These are phyloP conservation scores for Kalmusia sp. DNA, from an alignment of 2,329 filamentous ascomycete genomes.

Conservation along the genomic window DNA sequence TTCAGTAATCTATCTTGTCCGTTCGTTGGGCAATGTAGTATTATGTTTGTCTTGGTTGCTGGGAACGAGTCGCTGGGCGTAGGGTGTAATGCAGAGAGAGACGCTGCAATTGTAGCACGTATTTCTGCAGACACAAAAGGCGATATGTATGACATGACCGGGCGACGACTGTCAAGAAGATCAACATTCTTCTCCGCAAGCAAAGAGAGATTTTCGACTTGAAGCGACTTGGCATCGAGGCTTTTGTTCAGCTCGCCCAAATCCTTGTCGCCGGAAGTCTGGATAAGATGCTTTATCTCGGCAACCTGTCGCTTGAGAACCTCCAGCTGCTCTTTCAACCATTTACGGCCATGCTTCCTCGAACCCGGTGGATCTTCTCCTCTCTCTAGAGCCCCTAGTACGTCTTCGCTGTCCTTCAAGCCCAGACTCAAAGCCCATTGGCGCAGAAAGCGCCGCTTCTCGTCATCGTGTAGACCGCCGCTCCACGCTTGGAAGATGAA, in stretches of 20 bases:
- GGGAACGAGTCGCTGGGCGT: slow-evolving; percentile 54
- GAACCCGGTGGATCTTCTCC: slow-evolving; percentile 3
- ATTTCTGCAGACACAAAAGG: slow-evolving; percentile 52
- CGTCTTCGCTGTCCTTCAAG: slow-evolving; percentile 2
- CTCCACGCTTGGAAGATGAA: slow-evolving; percentile 24
- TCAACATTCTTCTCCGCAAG: too few relatives aligned
- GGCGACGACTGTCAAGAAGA: too few relatives aligned
- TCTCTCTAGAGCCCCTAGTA: slow-evolving; percentile 7
- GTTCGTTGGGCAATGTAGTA: slow-evolving; percentile 65
- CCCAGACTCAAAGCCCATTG: slow-evolving; percentile 17
- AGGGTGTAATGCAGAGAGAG: slow-evolving; percentile 47
- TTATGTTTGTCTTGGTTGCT: slow-evolving; percentile 61
- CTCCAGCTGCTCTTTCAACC: neutral
- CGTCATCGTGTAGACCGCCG: slow-evolving; percentile 9
- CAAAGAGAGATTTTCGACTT: neutral
- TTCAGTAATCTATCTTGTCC: slow-evolving; percentile 64
- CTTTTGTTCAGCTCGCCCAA: too few relatives aligned
- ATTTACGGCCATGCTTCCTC: neutral
- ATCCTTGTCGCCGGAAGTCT: too few relatives aligned
- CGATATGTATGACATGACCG: slow-evolving; percentile 26
- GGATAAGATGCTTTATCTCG: too few relatives aligned
- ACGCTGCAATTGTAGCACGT: slow-evolving; percentile 58
- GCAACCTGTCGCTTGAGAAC: neutral
- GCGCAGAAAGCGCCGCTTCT: slow-evolving; percentile 14
- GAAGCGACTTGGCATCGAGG: neutral